A percentile compares a stretch with the other conserved stretches of the same genome.
Evolutionary conservation across 495 filamentous ascomycete genomes (phyloP).

Genomic region (Pyronema omphalodes): DNA sequence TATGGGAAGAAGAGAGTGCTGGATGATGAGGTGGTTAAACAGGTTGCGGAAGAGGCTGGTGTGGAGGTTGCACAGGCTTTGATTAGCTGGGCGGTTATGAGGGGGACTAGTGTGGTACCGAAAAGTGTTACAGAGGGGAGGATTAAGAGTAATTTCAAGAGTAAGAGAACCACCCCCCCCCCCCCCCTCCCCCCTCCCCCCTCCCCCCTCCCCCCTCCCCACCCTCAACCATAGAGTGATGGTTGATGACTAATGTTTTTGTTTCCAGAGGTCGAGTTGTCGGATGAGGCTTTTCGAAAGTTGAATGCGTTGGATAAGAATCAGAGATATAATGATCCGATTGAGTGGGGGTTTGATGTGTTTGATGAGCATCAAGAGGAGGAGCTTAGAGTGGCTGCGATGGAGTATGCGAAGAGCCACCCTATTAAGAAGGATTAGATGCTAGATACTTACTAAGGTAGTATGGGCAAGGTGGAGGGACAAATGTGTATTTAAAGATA

Average conservation of each 20-base stretch:
- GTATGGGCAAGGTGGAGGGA: background rate
- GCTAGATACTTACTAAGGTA: background rate
- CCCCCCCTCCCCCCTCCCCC: background rate
- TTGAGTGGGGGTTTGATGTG: conserved; percentile 33
- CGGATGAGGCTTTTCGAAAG: conserved; percentile 30
- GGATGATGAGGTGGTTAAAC: conserved; percentile 26
- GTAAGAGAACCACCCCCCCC: too few relatives aligned
- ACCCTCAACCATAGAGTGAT: background rate
- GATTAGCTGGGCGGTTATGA: conserved; percentile 33
- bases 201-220: background rate
- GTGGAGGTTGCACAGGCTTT: conserved; percentile 32
- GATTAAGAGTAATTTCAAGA: conserved; percentile 41
- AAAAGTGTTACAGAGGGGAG: conserved; percentile 41
- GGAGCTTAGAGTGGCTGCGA: conserved; percentile 29
- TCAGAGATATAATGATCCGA: conserved; percentile 34
- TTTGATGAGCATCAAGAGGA: conserved; percentile 33
- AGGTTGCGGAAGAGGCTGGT: conserved; percentile 30
- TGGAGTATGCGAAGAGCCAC: conserved; percentile 26
- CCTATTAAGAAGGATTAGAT: background rate
- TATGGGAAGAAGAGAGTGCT: conserved; percentile 28
- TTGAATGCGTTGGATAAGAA: conserved; percentile 31
- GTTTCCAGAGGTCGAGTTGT: conserved; percentile 30
- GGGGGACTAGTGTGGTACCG: conserved; percentile 38
- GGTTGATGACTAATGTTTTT: background rate
- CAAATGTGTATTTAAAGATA: too few relatives aligned